Evolutionary conservation across 768 basidiomycete species (phyloP), one percentile per base, ranked within the genome.

Genomic region (Inosperma sp.): DNA sequence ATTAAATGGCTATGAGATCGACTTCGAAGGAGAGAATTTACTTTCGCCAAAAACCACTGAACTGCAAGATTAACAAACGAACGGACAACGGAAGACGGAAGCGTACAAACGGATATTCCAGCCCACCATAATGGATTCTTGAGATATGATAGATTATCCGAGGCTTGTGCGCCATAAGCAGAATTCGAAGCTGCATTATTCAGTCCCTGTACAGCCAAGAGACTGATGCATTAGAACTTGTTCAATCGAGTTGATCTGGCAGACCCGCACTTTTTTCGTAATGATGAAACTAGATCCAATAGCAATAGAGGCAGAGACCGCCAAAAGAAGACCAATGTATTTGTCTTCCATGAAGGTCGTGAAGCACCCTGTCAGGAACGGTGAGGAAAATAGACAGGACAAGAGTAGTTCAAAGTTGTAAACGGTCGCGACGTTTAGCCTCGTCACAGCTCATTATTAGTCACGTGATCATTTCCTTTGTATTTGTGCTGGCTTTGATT

Each of bases 201-300:
- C 21, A 97, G 72, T 19, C 95, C 95, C 95, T 96, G 47, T 27
- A 16, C 16, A 37, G 22, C 10, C 45, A 33, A 34, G 21, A 3
- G 13, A 26, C 9, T 35, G 21, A 16, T 19, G 29, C 16, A n/a
- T 17, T 17, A 27, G 4, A 25, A 34, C 19, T 10, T 37, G 17
- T 27, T 21, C 10, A n/a, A 42, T 3, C 34, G 31, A 34, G 10
- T 27, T 17, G 19, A 21, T 9, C 5, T 13, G 13, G 35, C 7
- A 12, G 48, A 51, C 25, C 33, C 34, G 19, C 57, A 88, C 95
- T 86, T 96, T 98, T 81, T 99, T 99, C 14, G 95, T 99, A 65
- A 99, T 95, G 64, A 99, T 96, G 67, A 93, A 96, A 68, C 93
- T 95, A 31, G 87, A 89, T 43, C 96, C 95, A 58, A 98, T 98